Percentiles rank a stretch among this genome's conserved stretches.
These are phyloP conservation scores for Taphrina pruni DNA, from an alignment of 1,139 yeast genomes.

Conservation along the genomic window DNA sequence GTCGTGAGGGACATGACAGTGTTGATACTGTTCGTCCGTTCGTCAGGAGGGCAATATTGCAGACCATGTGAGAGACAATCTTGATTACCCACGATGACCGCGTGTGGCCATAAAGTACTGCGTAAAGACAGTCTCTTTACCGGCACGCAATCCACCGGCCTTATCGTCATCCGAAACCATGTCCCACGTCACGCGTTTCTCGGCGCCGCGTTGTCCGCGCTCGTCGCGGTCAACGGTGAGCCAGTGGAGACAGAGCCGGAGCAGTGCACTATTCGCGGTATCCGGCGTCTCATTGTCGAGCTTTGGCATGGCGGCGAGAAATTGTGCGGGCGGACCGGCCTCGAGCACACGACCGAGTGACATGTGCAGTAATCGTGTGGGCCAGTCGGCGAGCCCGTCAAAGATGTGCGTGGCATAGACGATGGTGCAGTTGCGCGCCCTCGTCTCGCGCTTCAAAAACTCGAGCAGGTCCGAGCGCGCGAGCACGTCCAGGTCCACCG, in stretches of 20 bases:
- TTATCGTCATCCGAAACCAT: conserved; percentile 47
- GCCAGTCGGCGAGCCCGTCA: conserved; percentile 91
- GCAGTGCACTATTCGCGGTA: conserved; percentile 52
- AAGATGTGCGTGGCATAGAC: conserved; percentile 96
- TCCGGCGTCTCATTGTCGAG: conserved; percentile 29
- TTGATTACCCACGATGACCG: conserved; percentile 13
- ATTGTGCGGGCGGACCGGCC: conserved; percentile 45
- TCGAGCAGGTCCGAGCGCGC: conserved; percentile 76
- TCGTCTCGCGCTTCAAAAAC: conserved; percentile 74
- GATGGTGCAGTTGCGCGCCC: conserved; percentile 67
- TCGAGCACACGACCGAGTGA: conserved; percentile 64
- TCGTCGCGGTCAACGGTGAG: conserved; percentile 54
- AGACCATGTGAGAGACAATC: neutral
- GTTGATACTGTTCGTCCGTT: neutral
- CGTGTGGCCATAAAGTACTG: conserved; percentile 44
- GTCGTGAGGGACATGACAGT: neutral
- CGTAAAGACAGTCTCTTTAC: conserved; percentile 42
- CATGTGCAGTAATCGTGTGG: conserved; percentile 81
- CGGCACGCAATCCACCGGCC: conserved; percentile 44
- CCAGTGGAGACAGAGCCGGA: conserved; percentile 55
- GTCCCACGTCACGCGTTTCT: conserved; percentile 48
- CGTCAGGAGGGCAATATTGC: no score
- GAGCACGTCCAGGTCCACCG: conserved; percentile 92
- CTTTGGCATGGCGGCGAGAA: conserved; percentile 12
- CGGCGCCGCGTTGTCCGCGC: conserved; percentile 57